A percentile compares a stretch with the other conserved stretches of the same genome.
These are phyloP conservation scores for Neopestalotiopsis clavispora DNA, from an alignment of 2,329 filamentous ascomycete genomes.

Conservation along the genomic window DNA sequence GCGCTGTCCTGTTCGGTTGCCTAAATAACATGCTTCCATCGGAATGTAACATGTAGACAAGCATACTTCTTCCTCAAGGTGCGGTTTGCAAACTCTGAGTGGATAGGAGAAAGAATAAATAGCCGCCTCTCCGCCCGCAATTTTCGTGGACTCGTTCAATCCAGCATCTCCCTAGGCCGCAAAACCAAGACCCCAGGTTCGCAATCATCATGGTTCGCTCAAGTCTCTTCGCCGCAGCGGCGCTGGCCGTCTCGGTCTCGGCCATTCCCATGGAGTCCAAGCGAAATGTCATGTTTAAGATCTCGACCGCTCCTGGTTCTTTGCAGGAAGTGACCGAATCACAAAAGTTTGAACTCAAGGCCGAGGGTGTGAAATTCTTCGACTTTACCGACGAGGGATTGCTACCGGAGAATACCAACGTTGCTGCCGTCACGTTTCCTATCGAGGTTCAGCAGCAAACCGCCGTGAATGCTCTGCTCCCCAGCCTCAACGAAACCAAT, in stretches of 20 bases:
- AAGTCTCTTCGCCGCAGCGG: conserved; percentile 24
- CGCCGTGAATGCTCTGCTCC: conserved; percentile 61
- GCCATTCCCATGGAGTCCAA: conserved; percentile 24
- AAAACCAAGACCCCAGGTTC: not conserved
- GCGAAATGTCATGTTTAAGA: conserved; percentile 26
- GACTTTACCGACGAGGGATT: conserved; percentile 70
- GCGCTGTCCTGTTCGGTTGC: not conserved
- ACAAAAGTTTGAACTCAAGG: conserved; percentile 73
- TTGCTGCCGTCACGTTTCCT: conserved; percentile 55
- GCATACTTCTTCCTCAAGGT: not conserved
- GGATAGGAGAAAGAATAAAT: not conserved
- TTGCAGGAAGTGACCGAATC: conserved; percentile 74
- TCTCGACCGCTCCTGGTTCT: conserved; percentile 71
- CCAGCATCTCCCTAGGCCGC: not conserved
- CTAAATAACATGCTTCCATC: not conserved
- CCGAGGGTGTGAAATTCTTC: conserved; percentile 77
- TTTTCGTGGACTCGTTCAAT: not conserved
- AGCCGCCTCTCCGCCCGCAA: not conserved
- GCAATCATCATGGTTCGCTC: conserved; percentile 26
- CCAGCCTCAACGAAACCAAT: conserved; percentile 64
- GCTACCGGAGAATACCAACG: conserved; percentile 43
- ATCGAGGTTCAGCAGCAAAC: conserved; percentile 60
- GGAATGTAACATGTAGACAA: not conserved
- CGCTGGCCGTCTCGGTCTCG: conserved; percentile 26
- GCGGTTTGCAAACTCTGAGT: no score